Evolutionary conservation across 129 eudicot species (phyloP).

Genomic region (Arctium minus): DNA sequence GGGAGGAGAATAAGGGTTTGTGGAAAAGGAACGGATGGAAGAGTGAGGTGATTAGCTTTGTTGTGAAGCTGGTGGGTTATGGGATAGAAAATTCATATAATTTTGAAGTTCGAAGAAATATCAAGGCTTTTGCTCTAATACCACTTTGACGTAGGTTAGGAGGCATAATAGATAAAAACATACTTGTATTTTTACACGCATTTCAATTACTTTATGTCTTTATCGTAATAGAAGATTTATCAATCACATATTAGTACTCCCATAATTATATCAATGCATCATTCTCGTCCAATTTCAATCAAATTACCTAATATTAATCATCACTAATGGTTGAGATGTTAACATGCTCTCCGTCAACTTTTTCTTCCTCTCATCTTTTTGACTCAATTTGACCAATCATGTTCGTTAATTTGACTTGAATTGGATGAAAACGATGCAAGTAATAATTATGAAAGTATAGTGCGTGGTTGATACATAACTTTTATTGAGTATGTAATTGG

Average conservation of each 20-base stretch:
- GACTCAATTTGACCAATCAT: not conserved
- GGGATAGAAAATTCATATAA: not conserved
- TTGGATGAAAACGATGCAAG: not conserved
- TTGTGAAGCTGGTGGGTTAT: not conserved
- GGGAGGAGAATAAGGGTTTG: not conserved
- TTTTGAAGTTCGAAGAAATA: not conserved
- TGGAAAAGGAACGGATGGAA: not conserved
- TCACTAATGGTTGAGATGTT: not conserved
- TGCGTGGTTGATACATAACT: not conserved
- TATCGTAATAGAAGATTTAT: not conserved
- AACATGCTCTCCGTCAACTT: not conserved
- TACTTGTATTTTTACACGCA: too few relatives aligned
- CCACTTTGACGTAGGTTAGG: not conserved
- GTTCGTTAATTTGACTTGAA: not conserved
- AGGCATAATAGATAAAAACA: not conserved
- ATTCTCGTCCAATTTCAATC: not conserved
- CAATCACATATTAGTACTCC: not conserved
- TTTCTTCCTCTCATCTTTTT: not conserved
- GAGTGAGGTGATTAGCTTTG: not conserved
- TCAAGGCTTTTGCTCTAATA: not conserved
- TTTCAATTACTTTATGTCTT: not conserved
- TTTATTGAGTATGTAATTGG: not conserved
- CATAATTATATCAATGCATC: not conserved
- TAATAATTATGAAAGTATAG: not conserved
- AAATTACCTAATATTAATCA: not conserved